These are phyloP conservation scores for Oldenlandia corymbosa DNA, from an alignment of 257 asterid genomes.

Conservation along the genomic window DNA sequence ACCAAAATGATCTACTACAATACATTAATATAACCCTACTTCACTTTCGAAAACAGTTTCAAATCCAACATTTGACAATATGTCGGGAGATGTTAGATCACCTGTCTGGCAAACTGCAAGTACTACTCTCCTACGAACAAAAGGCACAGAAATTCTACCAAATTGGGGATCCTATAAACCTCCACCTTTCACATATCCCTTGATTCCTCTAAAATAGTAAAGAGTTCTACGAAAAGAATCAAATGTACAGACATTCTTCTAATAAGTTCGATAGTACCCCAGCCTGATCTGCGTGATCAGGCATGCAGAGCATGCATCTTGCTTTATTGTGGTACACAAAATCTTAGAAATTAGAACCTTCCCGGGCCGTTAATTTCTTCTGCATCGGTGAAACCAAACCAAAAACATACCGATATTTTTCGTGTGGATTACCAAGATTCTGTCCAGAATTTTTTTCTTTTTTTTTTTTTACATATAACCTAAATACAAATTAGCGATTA, in stretches of 20 bases:
- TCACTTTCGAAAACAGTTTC: not conserved
- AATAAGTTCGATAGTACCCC: no score
- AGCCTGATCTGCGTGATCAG: not conserved
- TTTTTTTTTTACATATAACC: no score
- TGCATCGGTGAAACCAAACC: constrained; percentile 2
- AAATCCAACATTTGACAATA: constrained; percentile 4
- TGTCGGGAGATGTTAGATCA: not conserved
- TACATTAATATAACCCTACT: no score
- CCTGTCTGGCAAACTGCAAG: no score
- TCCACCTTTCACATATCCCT: no score
- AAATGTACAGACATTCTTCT: no score
- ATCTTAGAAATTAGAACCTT: constrained; percentile 11
- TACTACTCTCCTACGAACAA: not conserved
- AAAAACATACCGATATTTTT: not conserved
- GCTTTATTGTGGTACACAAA: constrained; percentile 3
- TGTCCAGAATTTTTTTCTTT: not conserved
- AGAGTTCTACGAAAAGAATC: not conserved
- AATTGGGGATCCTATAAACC: not conserved
- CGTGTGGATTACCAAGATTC: constrained; percentile 1
- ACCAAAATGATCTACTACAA: no score
- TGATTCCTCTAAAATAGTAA: not conserved
- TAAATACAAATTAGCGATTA: no score
- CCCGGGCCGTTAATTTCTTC: not conserved
- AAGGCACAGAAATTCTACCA: not conserved
- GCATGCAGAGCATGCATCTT: no score